Evolutionary conservation across 164 flowering plant genomes (phyloP).

Genomic region (Umbellularia californica): DNA sequence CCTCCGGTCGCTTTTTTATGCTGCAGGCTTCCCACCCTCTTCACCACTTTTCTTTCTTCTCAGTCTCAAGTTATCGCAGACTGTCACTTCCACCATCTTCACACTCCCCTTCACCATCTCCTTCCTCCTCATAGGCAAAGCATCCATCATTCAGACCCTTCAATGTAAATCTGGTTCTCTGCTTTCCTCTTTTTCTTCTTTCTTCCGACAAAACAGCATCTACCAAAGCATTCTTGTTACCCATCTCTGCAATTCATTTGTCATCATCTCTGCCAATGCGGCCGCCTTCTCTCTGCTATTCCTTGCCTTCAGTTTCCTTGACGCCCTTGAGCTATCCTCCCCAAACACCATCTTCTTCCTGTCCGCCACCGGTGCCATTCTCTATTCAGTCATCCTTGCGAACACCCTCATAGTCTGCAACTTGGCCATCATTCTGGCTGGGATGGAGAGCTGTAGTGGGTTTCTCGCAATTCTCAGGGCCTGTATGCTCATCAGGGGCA

Average conservation of each 20-base stretch:
- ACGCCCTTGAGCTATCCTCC: constrained; percentile 14
- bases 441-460: constrained; percentile 31
- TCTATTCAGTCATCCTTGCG: constrained; percentile 28
- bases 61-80: constrained; percentile 62
- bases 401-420: constrained; percentile 30
- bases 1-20: constrained; percentile 45
- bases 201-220: constrained; percentile 4
- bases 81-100: constrained; percentile 46
- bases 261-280: constrained; percentile 26
- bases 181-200: constrained; percentile 16
- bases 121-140: constrained; percentile 63
- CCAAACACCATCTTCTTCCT: constrained; percentile 7
- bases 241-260: constrained; percentile 27
- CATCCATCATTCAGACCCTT: constrained; percentile 40
- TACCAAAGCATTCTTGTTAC: constrained; percentile 31
- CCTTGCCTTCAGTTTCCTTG: constrained; percentile 18
- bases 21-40: constrained; percentile 65
- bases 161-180: constrained; percentile 3
- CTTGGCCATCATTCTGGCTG: constrained; percentile 37
- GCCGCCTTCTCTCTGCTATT: constrained; percentile 26
- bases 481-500: constrained; percentile 37
- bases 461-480: constrained; percentile 38
- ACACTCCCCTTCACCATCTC: constrained; percentile 66
- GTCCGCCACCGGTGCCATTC: constrained; percentile 15
- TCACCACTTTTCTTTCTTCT: constrained; percentile 49